Conservation (phyloP, 345 rosid genomes). For the Hevea brasiliensis region DNA sequence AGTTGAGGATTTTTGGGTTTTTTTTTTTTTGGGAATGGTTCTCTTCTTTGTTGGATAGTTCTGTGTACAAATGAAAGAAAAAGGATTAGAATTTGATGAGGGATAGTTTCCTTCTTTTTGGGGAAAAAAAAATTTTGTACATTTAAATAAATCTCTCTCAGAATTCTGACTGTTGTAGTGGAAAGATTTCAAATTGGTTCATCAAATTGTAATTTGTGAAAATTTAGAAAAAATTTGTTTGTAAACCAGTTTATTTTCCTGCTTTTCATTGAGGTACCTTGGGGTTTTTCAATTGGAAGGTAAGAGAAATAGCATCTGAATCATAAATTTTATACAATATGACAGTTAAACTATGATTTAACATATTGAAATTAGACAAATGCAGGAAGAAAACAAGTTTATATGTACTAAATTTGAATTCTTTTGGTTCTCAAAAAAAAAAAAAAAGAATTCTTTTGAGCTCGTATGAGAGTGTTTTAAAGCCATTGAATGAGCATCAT, state of each 20-base stretch:
- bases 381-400: neutral
- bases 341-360: neutral
- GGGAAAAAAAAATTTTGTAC: conserved; percentile 32
- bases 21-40: conserved; percentile 28
- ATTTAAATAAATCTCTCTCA: conserved; percentile 41
- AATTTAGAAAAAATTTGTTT: conserved; percentile 17
- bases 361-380: neutral
- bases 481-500: conserved; percentile 2
- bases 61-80: conserved; percentile 48
- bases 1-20: conserved; percentile 25
- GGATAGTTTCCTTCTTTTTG: conserved; percentile 17
- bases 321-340: neutral
- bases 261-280: neutral
- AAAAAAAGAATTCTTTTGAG: neutral
- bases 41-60: conserved; percentile 37
- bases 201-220: conserved; percentile 33
- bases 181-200: conserved; percentile 31
- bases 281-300: neutral
- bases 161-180: conserved; percentile 25
- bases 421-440: too few species aligned
- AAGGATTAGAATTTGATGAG: conserved; percentile 38
- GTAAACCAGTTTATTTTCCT: neutral
- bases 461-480: neutral
- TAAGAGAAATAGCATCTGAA: neutral
- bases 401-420: neutral